Percentiles rank a stretch among this genome's conserved stretches.
phyloP scores from a whole-genome alignment of 208 protist genomes.

The Tetramitus jugosus region DNA sequence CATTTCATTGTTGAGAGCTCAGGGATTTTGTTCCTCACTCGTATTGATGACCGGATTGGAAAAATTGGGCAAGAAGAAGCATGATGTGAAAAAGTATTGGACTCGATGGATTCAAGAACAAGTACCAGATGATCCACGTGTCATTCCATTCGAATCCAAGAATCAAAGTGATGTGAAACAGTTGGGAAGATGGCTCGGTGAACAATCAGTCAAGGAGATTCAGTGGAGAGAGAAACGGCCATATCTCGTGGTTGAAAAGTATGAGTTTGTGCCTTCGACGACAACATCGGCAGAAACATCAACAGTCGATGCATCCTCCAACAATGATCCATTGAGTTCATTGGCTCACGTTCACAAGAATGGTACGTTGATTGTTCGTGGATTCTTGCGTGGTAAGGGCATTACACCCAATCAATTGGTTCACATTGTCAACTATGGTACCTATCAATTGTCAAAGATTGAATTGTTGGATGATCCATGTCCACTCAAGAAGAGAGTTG shows the following conservation, averaged over 20 bases:
- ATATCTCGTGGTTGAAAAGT: slow-evolving; percentile 16
- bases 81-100: not conserved
- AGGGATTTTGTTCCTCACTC: slow-evolving; percentile 9
- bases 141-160: not conserved
- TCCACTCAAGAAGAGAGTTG: not conserved
- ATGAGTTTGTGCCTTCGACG: not conserved
- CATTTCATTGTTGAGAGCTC: slow-evolving; percentile 8
- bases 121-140: not conserved
- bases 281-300: not conserved
- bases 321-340: not conserved
- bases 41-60: not conserved
- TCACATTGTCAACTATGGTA: slow-evolving; percentile 36
- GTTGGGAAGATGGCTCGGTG: not conserved
- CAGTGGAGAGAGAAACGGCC: not conserved
- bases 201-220: not conserved
- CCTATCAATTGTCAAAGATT: slow-evolving; percentile 39
- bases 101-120: not conserved
- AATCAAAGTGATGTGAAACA: not conserved
- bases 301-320: not conserved
- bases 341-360: not conserved
- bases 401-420: slow-evolving; percentile 38
- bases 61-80: not conserved
- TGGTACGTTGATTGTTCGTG: slow-evolving; percentile 24
- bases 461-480: not conserved
- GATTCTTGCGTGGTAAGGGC: slow-evolving; percentile 43